Conservation (phyloP, 768 basidiomycete genomes). For the Chiua virens region DNA sequence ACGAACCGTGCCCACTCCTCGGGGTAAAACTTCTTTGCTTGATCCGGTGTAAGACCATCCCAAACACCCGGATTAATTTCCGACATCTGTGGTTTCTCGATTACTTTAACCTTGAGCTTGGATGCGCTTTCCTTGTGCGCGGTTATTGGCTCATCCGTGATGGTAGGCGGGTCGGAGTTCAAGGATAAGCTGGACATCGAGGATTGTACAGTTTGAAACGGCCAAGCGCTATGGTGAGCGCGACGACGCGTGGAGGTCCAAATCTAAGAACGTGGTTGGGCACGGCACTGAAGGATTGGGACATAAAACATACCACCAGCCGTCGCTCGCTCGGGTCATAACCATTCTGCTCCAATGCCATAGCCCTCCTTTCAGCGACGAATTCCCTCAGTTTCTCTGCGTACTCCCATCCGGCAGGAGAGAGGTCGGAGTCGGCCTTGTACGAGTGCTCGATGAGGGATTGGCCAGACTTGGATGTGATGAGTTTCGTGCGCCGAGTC, state of each 20-base stretch:
- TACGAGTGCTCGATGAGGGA: constrained; percentile 98
- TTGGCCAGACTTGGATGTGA: constrained; percentile 78
- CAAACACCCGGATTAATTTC: constrained; percentile 98
- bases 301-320: constrained; percentile 54
- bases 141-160: not conserved
- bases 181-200: constrained; percentile 12
- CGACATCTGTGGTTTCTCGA: constrained; percentile 94
- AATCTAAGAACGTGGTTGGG: constrained; percentile 51
- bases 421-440: constrained; percentile 97
- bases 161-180: not conserved
- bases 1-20: constrained; percentile 93
- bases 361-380: constrained; percentile 79
- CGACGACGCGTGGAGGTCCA: constrained; percentile 96
- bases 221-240: constrained; percentile 96
- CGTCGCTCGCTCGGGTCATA: constrained; percentile 58
- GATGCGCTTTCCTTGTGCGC: constrained; percentile 12
- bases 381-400: constrained; percentile 88
- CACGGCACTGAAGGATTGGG: not conserved
- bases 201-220: constrained; percentile 57
- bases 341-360: constrained; percentile 71
- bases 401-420: constrained; percentile 94
- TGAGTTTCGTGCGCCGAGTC: not conserved
- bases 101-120: constrained; percentile 67
- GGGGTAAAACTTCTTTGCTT: constrained; percentile 87
- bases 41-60: constrained; percentile 92